Evolutionary conservation across 352 stramenopile species (phyloP), one percentile per base, ranked within the genome.

Genomic region (Poterioochromonas sp.): DNA sequence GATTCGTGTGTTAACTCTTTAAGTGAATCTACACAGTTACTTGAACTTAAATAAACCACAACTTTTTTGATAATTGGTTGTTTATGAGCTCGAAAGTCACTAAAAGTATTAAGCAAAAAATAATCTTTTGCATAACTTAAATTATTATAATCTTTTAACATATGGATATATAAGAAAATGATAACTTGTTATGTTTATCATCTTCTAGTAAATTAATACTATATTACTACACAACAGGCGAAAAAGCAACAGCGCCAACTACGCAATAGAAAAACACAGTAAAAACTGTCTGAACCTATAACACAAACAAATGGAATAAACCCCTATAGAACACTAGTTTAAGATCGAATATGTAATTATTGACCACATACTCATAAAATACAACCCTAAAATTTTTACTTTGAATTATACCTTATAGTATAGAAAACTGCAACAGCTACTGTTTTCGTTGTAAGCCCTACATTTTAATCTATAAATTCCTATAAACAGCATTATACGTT

Each of bases 31-130:
- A 68, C 58, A 68, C 58, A 68, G 58, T 68, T 68, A 68, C 58
- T 68, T 68, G 58, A 76, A 76, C 65, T 54, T 76, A 76, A 76
- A 76, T 76, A 76, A 76, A 76, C 41, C 51, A 76, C 41, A 76
- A 76, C 65, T 76, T 54, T 76, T 68, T 68, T 76, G 41, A 68
- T 68, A 76, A 68, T 54, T 68, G 41, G 65, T 54, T 76, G 51
- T 76, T 76, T 68, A 76, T 54, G 51, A 76, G 41, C 76, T 83
- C 81, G 77, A 84, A 68, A 68, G 58, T 68, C 58, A 68, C 58
- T 68, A 68, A 68, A 68, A 68, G 58, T 68, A 68, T 68, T 68
- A 68, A 68, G 58, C 58, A 68, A 68, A 68, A 68, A 68, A 68
- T 68, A 68, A 68, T 68, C 58, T 68, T 68, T 68, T 68, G 58